Conservation (phyloP, 2,329 filamentous ascomycete genomes). For the Alternaria incomplexa region DNA sequence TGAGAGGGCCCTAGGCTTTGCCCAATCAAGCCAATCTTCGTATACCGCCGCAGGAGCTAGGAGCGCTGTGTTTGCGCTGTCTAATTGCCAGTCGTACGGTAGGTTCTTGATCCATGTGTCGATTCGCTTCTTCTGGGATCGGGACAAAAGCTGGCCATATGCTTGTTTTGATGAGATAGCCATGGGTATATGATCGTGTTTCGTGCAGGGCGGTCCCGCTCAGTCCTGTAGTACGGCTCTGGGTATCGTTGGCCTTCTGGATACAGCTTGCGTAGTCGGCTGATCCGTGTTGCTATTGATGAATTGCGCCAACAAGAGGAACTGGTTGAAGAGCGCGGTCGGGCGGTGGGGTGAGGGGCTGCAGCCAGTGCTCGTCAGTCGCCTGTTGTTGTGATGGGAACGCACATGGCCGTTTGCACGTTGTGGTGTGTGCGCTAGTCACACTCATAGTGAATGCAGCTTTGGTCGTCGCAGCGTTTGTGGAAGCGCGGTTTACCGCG, state of each 20-base stretch:
- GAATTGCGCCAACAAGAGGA: not conserved
- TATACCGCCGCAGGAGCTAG: not conserved
- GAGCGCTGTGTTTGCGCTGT: not conserved
- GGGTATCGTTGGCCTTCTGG: not conserved
- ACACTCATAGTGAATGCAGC: not conserved
- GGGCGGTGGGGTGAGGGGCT: not conserved
- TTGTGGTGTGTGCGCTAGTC: not conserved
- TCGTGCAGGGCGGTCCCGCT: not conserved
- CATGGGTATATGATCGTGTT: not conserved
- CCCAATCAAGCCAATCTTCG: constrained; percentile 10
- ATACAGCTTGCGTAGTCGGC: not conserved
- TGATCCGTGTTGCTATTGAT: not conserved
- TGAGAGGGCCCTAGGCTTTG: not conserved
- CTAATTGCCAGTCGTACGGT: not conserved
- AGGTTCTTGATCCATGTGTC: not conserved
- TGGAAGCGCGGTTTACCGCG: not conserved
- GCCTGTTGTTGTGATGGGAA: not conserved
- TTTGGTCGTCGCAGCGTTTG: not conserved
- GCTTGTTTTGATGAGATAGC: not conserved
- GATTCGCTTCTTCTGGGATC: not conserved
- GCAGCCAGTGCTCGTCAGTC: not conserved
- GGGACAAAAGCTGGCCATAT: not conserved
- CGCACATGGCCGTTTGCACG: not conserved
- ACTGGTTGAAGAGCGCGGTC: not conserved
- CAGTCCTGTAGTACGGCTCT: not conserved